Conservation (phyloP, 2,329 filamentous ascomycete genomes). For the Colletotrichum ledebouriae region DNA sequence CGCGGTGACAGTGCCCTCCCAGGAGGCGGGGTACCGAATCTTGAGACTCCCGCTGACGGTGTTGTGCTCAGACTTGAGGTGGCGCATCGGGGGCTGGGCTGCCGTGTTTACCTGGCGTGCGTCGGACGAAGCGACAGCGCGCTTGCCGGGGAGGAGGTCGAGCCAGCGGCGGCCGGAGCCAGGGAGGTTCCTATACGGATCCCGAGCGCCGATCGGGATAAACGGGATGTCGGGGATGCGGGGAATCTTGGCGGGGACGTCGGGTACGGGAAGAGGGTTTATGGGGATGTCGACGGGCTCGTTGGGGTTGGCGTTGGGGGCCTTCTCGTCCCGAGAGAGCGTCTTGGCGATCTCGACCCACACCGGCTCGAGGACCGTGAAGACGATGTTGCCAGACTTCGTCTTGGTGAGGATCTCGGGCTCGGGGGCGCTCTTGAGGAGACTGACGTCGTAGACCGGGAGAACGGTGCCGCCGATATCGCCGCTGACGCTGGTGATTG, state of each 20-base stretch:
- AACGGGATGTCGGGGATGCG: slow-evolving; percentile 25
- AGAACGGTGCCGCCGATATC: slow-evolving; percentile 56
- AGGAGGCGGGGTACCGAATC: slow-evolving; percentile 61
- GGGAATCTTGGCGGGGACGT: slow-evolving; percentile 27
- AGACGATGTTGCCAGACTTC: slow-evolving; percentile 57
- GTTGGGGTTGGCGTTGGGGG: slow-evolving; percentile 38
- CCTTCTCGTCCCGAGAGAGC: slow-evolving; percentile 27
- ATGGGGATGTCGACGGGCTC: slow-evolving; percentile 40
- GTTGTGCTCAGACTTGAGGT: slow-evolving; percentile 57
- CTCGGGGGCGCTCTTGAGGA: slow-evolving; percentile 38
- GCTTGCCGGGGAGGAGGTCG: slow-evolving; percentile 12
- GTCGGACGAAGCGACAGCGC: background rate
- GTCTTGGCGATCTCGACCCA: slow-evolving; percentile 52
- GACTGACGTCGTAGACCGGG: slow-evolving; percentile 56
- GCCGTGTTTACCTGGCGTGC: background rate
- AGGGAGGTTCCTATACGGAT: slow-evolving; percentile 44
- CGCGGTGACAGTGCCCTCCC: slow-evolving; percentile 62
- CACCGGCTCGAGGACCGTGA: slow-evolving; percentile 59
- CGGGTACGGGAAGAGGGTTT: slow-evolving; percentile 33
- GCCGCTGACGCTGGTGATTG: slow-evolving; percentile 58
- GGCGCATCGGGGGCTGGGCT: slow-evolving; percentile 47
- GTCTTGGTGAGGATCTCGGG: slow-evolving; percentile 57
- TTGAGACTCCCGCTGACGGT: slow-evolving; percentile 60
- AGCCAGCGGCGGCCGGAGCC: slow-evolving; percentile 18
- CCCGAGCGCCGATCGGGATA: slow-evolving; percentile 31